These are phyloP conservation scores for Ogataea zsoltii DNA, from an alignment of 805 yeast genomes.

Conservation along the genomic window DNA sequence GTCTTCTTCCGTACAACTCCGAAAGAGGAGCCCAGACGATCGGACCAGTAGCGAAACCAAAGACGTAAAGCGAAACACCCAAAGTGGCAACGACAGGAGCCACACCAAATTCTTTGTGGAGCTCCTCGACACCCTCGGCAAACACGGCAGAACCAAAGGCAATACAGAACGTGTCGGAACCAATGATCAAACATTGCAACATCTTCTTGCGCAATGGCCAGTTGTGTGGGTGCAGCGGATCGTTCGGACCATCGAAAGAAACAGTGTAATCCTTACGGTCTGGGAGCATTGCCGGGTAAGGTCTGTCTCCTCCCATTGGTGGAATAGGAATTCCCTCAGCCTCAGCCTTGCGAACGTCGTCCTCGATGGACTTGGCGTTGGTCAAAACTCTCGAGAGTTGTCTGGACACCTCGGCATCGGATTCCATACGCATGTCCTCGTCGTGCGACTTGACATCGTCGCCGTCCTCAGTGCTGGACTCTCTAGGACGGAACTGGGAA, in stretches of 20 bases:
- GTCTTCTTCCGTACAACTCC: conserved; percentile 73
- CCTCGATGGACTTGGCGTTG: conserved; percentile 33
- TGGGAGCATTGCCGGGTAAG: conserved; percentile 62
- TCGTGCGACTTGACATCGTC: conserved; percentile 3
- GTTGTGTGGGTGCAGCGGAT: conserved; percentile 79
- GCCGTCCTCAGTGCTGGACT: conserved; percentile 3
- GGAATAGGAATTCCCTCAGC: conserved; percentile 43
- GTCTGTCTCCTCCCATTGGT: conserved; percentile 67
- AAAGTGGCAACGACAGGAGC: conserved; percentile 70
- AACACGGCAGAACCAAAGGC: conserved; percentile 86
- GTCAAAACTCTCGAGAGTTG: conserved; percentile 45
- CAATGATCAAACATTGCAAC: conserved; percentile 44
- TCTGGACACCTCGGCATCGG: conserved; percentile 20
- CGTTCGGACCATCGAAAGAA: conserved; percentile 73
- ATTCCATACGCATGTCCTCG: conserved; percentile 13
- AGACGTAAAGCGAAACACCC: conserved; percentile 78
- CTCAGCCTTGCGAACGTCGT: conserved; percentile 32
- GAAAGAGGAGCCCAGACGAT: conserved; percentile 86
- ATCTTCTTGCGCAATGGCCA: conserved; percentile 59
- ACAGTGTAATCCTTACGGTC: conserved; percentile 60
- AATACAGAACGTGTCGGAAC: conserved; percentile 48
- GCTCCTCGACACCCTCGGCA: conserved; percentile 55
- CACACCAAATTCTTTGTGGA: conserved; percentile 56
- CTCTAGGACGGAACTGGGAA: conserved; percentile 10
- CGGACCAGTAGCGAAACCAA: conserved; percentile 94